A percentile compares a stretch with the other conserved stretches of the same genome.
Evolutionary conservation across 345 rosid species (phyloP).

Genomic region (Rhodamnia rubescens): DNA sequence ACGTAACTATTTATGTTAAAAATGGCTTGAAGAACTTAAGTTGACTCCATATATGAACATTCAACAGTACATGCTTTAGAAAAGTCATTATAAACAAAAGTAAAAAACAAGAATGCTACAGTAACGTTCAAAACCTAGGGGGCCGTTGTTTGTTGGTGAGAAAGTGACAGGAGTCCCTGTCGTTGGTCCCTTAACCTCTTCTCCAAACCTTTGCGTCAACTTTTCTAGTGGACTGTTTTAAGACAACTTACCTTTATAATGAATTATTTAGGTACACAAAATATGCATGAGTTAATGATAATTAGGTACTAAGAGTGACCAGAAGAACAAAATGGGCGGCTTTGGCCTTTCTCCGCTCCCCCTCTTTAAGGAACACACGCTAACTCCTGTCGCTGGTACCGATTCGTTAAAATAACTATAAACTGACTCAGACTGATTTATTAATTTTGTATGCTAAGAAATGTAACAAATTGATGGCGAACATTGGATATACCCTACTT

Average conservation of each 20-base stretch:
- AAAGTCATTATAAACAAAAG: not conserved
- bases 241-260: not conserved
- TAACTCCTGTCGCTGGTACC: not conserved
- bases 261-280: not conserved
- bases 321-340: not conserved
- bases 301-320: not conserved
- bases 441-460: not conserved
- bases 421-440: not conserved
- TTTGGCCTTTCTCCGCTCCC: not conserved
- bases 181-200: not conserved
- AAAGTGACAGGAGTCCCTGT: not conserved
- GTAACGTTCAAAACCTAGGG: not conserved
- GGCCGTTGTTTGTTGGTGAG: not conserved
- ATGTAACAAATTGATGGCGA: not conserved
- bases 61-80: not conserved
- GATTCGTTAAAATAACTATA: not conserved
- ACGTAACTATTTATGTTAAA: not conserved
- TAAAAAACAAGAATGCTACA: too few relatives aligned
- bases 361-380: not conserved
- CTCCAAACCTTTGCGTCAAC: not conserved
- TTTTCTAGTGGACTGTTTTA: not conserved
- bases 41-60: too few relatives aligned
- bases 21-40: not conserved
- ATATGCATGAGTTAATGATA: not conserved
- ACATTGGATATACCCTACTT: not conserved